Base-by-base conservation (phyloP, 805 yeast genomes). In the Yamadazyma sp. region DNA sequence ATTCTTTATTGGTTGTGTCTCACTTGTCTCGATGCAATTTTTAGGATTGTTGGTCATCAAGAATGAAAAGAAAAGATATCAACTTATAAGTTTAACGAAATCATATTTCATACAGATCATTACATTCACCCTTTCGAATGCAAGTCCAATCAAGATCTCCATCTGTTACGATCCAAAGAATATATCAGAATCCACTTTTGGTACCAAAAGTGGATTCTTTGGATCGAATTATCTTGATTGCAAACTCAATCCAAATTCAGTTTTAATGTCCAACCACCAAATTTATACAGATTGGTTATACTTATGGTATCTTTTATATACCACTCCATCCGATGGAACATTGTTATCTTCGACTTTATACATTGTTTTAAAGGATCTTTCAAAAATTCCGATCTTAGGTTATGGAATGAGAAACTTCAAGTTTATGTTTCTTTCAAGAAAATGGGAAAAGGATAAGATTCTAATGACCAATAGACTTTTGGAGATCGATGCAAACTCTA, bases 201-300 rank as follows among this genome's bases (percentile, higher is more conserved):
- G n/a, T n/a, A n/a, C n/a, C n/a, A n/a, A n/a, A n/a, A n/a, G n/a
- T n/a, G 54, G n/a, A 44, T 49, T 28, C 36, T 49, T 30, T 50
- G 44, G 13, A 50, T 49, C 15, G 39, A 47, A 9, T 49, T 81
- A 28, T 56, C n/a, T n/a, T n/a, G n/a, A n/a, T n/a, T n/a, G n/a
- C n/a, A n/a, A n/a, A n/a, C n/a, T n/a, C n/a, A n/a, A 66, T 6
- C 75, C 74, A 14, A 71, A 78, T 25, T 70, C 85, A 0, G 71
- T 91, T 2, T 55, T 82, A 30, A 80, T 89, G 23, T 77, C 93
- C n/a, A 91, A 91, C 54, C 98, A 91, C 58, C 97, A 89, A 61
- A 82, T 91, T 16, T 91, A 91, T 56, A 79, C 91, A 3, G 98
- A 91, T 56, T 91, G 98, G 98, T 70, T 84, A 8, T 88, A 76